These are phyloP conservation scores for Amaranthus tricolor DNA, from an alignment of 179 eudicot species.

Conservation along the genomic window DNA sequence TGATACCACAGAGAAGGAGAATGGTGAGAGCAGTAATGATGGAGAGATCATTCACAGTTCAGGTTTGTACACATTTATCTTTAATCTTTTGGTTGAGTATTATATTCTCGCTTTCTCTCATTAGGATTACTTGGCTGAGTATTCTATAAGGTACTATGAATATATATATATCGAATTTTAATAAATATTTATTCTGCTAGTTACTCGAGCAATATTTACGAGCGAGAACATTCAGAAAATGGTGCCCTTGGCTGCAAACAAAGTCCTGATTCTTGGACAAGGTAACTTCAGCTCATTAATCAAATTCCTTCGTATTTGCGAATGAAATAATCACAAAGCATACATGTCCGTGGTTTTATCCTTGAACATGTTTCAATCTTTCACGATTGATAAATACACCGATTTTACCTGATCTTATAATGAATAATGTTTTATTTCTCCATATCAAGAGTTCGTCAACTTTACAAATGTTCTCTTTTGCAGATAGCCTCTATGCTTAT, in stretches of 20 bases:
- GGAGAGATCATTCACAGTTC: constrained; percentile 45
- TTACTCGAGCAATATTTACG: constrained; percentile 59
- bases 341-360: neutral
- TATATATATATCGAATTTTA: neutral
- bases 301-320: neutral
- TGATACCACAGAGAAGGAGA: constrained; percentile 40
- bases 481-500: constrained; percentile 70
- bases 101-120: neutral
- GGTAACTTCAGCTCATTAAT: constrained; percentile 39
- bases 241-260: constrained; percentile 55
- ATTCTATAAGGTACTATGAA: neutral
- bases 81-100: neutral
- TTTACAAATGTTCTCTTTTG: constrained; percentile 24
- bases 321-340: neutral
- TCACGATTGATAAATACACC: neutral
- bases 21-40: constrained; percentile 31
- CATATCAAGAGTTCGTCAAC: neutral
- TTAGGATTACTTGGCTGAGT: neutral
- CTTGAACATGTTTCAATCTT: neutral
- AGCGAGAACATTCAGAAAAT: constrained; percentile 73
- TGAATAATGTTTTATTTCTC: neutral
- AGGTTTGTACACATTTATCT: constrained; percentile 42
- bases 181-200: constrained; percentile 36
- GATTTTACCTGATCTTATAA: neutral
- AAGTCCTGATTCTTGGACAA: constrained; percentile 79